These are phyloP conservation scores for Piloderma croceum DNA, from an alignment of 768 basidiomycete species.

Conservation along the genomic window DNA sequence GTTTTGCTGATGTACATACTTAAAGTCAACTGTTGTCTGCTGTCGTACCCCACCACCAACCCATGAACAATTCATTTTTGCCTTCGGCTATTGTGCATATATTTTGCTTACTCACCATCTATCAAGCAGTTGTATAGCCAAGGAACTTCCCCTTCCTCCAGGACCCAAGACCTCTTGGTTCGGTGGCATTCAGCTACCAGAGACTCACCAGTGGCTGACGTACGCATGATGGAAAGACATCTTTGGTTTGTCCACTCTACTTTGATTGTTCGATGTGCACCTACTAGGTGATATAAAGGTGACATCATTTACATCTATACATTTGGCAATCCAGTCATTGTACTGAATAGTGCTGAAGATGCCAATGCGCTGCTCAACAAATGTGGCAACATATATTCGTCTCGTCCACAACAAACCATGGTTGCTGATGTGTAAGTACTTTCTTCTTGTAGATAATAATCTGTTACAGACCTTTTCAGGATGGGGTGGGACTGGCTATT, in stretches of 20 bases:
- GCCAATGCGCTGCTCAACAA: slow-evolving; percentile 43
- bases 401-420: slow-evolving; percentile 38
- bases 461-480: slow-evolving; percentile 20
- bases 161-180: slow-evolving; percentile 39
- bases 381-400: slow-evolving; percentile 40
- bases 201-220: slow-evolving; percentile 37
- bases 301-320: slow-evolving; percentile 41
- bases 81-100: too few species aligned
- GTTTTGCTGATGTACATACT: too few species aligned
- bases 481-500: slow-evolving; percentile 47
- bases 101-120: too few species aligned
- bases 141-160: too few species aligned
- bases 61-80: too few species aligned
- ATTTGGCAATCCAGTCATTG: slow-evolving; percentile 42
- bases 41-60: too few species aligned
- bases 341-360: slow-evolving; percentile 38
- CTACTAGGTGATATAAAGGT: slow-evolving; percentile 31
- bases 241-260: slow-evolving; percentile 30
- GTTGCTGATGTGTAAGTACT: slow-evolving; percentile 36
- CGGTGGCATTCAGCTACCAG: slow-evolving; percentile 28
- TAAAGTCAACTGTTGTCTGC: too few species aligned
- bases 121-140: too few species aligned
- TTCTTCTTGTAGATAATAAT: neutral
- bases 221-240: slow-evolving; percentile 41
- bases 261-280: neutral